Evolutionary conservation across 2,329 filamentous ascomycete genomes (phyloP), one percentile per base, ranked within the genome.

Genomic region (Neurospora sp.): DNA sequence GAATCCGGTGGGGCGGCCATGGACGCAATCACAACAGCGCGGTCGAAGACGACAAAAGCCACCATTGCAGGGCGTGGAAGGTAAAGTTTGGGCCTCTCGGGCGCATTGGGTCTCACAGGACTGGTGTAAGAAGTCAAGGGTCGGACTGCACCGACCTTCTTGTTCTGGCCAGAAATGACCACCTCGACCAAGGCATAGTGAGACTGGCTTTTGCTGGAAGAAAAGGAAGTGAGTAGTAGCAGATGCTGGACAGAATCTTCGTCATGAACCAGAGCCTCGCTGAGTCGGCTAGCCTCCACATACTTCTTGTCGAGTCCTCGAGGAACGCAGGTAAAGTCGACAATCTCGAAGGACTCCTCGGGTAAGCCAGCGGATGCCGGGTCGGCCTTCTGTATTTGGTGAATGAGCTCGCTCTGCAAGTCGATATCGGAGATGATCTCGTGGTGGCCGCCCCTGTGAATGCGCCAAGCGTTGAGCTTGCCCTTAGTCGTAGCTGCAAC

Each of bases 401-500:
- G 79, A 17, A 90, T 77, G 41, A 97, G 84, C 4, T 86, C 80
- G 28, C 89, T 87, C 69, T 89, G 87, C 70, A 89, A 83, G 78
- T 97, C 91, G 28, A 89, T 83, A 72, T 95, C 92, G 36, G 86
- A 86, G 66, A 91, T 86, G 66, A 92, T 85, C 62, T 91, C 88
- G 77, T 93, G 90, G 74, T 94, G 92, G 40, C 94, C 94, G 71
- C 92, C 92, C 79, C 95, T 92, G 76, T 95, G 93, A 62, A 97
- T 85, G 77, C 91, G 92, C 96, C 96, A 99, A 8, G 90, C 86
- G 75, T 96, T 91, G 36, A 99, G 82, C 70, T 89, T 87, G 37
- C 92, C 95, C 75, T 90, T 90, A 69, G 88, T 86, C 1, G 93
- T 96, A 15, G 90, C 88, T 43, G 94, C 89, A 66, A 97, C 87